Base-by-base conservation (phyloP, 352 stramenopile genomes). In the Phytophthora parvispora region DNA sequence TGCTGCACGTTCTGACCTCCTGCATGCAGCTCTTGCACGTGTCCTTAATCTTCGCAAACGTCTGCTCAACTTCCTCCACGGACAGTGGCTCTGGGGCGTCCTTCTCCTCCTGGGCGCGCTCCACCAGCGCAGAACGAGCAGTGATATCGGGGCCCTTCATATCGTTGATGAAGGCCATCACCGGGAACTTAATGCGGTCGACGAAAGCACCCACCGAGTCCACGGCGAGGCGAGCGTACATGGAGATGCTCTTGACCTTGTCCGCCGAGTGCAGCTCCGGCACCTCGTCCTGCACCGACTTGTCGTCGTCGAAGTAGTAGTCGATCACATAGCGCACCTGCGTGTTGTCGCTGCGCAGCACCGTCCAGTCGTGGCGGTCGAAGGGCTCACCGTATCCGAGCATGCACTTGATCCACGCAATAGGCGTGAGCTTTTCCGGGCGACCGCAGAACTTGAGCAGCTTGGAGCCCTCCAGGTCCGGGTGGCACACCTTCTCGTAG, bases 331-430 rank as follows among this genome's bases (percentile, higher is more conserved):
- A 99, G 59, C 98, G 93, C 40, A 99, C 93, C 66, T 97, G 80
- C 13, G 90, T 92, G 47, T 96, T 92, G 76, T 94, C 86, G 36
- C 88, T 87, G 61, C 96, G 89, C 36, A 96, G 70, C 13, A 99
- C 92, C 6, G 98, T 99, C 98, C 98, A 99, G 87, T 99, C 98
- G 76, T 99, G 94, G 34, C 97, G 94, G 84, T 99, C 98, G 75
- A 99, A 99, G 1, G 96, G 96, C 57, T 95, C 90, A 43, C 87
- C 89, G 52, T 87, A 89, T 51, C 92, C 92, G 5, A 98, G 64
- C 42, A 95, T 55, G 55, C 72, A 90, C 78, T 99, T 99, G 45
- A 98, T 66, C 69, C 74, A 95, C 16, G 97, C 98, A 72, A 99
- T 97, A 1, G 97, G 97, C 52, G 90, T 98, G 43, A 99, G 83